Evolutionary conservation across 148 eudicot genomes (phyloP).

Genomic region (Bassia scoparia): DNA sequence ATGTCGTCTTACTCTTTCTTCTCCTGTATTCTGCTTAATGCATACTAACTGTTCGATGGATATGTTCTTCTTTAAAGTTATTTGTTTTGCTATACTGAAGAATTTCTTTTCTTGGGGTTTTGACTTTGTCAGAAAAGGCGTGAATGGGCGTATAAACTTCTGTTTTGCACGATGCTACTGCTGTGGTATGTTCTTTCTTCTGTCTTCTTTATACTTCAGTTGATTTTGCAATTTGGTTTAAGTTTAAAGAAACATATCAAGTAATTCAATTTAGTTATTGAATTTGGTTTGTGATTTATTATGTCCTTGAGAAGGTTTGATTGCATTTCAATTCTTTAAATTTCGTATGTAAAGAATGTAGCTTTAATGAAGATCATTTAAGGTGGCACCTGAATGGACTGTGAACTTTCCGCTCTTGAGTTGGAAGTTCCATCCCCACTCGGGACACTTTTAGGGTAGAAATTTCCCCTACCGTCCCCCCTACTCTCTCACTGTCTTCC

Average conservation of each 20-base stretch:
- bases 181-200: slow-evolving; percentile 43
- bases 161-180: slow-evolving; percentile 62
- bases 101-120: slow-evolving; percentile 8
- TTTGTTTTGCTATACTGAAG: neutral
- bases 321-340: neutral
- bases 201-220: neutral
- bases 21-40: neutral
- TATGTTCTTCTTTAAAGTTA: slow-evolving; percentile 14
- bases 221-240: neutral
- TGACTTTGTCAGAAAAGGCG: slow-evolving; percentile 35
- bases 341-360: neutral
- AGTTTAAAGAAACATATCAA: too few relatives aligned
- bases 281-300: neutral
- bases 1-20: slow-evolving; percentile 10
- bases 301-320: neutral
- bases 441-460: too few relatives aligned
- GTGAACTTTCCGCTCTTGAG: too few relatives aligned
- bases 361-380: neutral
- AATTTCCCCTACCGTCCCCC: too few relatives aligned
- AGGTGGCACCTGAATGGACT: too few relatives aligned
- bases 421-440: too few relatives aligned
- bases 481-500: too few relatives aligned
- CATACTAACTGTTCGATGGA: slow-evolving; percentile 16
- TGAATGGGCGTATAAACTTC: slow-evolving; percentile 71
- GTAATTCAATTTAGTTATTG: too few relatives aligned